Evolutionary conservation across 2,329 filamentous ascomycete genomes (phyloP).

Genomic region (Epichloe sibirici): DNA sequence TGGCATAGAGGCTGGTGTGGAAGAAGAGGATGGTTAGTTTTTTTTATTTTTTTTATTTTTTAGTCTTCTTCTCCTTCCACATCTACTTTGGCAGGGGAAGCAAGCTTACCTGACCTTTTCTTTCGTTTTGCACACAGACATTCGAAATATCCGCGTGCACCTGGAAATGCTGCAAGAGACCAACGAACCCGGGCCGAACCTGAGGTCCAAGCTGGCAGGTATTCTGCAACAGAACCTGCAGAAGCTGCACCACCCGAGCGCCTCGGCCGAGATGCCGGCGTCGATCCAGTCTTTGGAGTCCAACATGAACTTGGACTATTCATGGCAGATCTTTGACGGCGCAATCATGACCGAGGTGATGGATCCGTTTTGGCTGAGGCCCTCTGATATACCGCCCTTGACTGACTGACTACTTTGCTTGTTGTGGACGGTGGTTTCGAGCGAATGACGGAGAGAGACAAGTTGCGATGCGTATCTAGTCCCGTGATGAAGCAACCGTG

Average conservation of each 20-base stretch:
- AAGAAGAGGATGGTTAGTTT: conserved; percentile 23
- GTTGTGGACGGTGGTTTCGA: no score
- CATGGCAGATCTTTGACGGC: conserved; percentile 11
- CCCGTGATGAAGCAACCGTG: no score
- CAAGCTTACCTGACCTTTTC: not conserved
- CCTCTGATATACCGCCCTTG: not conserved
- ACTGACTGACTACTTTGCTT: not conserved
- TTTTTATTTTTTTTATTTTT: no score
- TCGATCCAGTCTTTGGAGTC: conserved; percentile 7
- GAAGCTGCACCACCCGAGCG: conserved; percentile 12
- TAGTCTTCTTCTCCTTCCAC: no score
- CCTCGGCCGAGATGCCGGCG: not conserved
- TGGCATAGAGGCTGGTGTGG: conserved; percentile 26
- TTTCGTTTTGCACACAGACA: conserved; percentile 9
- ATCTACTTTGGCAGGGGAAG: not conserved
- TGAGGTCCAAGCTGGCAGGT: conserved; percentile 6
- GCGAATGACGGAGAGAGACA: no score
- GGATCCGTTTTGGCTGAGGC: conserved; percentile 2
- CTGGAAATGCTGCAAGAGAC: conserved; percentile 17
- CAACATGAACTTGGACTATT: conserved; percentile 8
- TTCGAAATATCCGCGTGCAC: conserved; percentile 18
- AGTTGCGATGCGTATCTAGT: no score
- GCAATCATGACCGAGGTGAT: conserved; percentile 5
- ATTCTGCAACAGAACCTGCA: conserved; percentile 16
- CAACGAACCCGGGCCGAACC: conserved; percentile 16